phyloP scores from a whole-genome alignment of 768 basidiomycete genomes.

The Hortiboletus campestris region DNA sequence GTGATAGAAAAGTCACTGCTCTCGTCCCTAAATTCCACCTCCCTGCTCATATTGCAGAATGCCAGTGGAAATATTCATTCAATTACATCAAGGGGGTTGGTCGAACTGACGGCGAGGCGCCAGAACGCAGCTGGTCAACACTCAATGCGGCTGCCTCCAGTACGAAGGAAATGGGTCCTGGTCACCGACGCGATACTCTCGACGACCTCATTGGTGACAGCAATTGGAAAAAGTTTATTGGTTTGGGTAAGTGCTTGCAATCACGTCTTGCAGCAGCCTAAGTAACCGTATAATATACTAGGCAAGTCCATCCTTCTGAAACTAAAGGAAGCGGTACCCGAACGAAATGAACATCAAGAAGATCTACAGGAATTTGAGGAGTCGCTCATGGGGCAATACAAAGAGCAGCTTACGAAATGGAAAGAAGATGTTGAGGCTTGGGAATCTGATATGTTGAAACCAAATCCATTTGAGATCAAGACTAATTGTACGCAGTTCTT shows the following conservation, averaged over 20 bases:
- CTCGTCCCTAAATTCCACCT: slow-evolving; percentile 41
- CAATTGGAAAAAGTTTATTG: slow-evolving; percentile 35
- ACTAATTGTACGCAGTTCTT: not conserved
- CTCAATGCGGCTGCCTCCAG: slow-evolving; percentile 20
- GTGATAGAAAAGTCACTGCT: not conserved
- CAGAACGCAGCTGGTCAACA: slow-evolving; percentile 38
- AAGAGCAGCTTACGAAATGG: not conserved
- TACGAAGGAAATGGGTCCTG: slow-evolving; percentile 33
- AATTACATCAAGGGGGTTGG: slow-evolving; percentile 16
- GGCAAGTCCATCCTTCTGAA: not conserved
- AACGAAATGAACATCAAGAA: slow-evolving; percentile 5
- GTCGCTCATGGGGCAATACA: not conserved
- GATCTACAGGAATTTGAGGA: not conserved
- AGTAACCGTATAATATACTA: too few species aligned
- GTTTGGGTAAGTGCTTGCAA: slow-evolving; percentile 21
- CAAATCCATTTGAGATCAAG: slow-evolving; percentile 7
- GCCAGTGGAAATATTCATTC: slow-evolving; percentile 32
- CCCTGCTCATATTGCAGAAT: slow-evolving; percentile 29
- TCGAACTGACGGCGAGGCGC: slow-evolving; percentile 27
- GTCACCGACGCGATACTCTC: slow-evolving; percentile 33
- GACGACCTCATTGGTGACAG: slow-evolving; percentile 38
- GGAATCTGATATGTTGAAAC: slow-evolving; percentile 3
- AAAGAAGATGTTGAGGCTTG: not conserved
- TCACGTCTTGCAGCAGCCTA: too few species aligned
- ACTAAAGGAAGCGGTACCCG: not conserved